Conservation (phyloP, 108 stramenopile genomes). For the Poteriospumella lacustris region DNA sequence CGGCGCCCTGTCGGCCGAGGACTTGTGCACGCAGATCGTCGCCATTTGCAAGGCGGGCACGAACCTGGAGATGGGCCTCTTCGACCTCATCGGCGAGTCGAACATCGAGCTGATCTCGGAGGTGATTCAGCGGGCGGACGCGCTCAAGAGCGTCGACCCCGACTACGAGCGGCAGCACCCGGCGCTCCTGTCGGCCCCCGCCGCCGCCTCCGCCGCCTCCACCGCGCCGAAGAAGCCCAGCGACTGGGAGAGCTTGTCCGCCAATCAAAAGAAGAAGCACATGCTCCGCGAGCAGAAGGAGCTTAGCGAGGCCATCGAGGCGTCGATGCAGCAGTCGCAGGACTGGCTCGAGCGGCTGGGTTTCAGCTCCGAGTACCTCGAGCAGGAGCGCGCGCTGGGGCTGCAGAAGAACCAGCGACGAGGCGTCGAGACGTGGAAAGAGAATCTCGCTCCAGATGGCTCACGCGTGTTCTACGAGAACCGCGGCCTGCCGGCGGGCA, state of each 20-base stretch:
- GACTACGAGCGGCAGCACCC: not conserved
- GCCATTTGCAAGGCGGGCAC: not conserved
- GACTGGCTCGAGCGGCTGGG: constrained; percentile 51
- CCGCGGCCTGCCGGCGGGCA: constrained; percentile 38
- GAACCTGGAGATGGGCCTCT: constrained; percentile 33
- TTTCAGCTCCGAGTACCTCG: constrained; percentile 47
- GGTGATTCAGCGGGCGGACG: constrained; percentile 11
- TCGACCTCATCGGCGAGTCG: constrained; percentile 45
- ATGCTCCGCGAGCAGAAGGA: constrained; percentile 3
- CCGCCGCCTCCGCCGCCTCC: not conserved
- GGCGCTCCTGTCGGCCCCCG: not conserved
- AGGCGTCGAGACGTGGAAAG: constrained; percentile 12
- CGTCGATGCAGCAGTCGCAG: not conserved
- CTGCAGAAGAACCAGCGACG: constrained; percentile 38
- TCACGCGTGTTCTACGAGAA: constrained; percentile 57
- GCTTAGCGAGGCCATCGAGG: not conserved
- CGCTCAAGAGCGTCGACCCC: not conserved
- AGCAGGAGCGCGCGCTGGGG: constrained; percentile 43
- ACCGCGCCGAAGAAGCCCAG: not conserved
- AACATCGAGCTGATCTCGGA: constrained; percentile 48
- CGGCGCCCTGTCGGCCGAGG: constrained; percentile 29
- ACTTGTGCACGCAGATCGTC: constrained; percentile 36
- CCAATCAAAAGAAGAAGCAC: constrained; percentile 26
- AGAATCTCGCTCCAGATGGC: constrained; percentile 41
- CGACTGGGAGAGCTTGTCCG: not conserved